Base-by-base conservation (phyloP, 139 green algal genomes). In the Helicosporidium sp. region DNA sequence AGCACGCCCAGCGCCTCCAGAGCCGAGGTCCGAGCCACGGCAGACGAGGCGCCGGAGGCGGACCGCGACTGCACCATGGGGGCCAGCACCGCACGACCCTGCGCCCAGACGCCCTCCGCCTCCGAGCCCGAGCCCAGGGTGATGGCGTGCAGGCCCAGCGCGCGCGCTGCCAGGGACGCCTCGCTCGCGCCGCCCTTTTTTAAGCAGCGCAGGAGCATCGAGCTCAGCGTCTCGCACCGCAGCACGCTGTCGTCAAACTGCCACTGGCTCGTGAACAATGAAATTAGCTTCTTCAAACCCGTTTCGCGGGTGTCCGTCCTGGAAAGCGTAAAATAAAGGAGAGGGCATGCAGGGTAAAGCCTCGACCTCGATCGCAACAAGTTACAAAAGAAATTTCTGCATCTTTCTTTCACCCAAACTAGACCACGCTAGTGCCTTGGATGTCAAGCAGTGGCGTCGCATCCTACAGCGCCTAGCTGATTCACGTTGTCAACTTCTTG, bases 1-100 rank as follows among this genome's bases (percentile, higher is more conserved):
- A 60, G 49, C 35, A 82, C 19, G 17, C 56, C 53, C 16, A 85
- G 65, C 26, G 55, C 46, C 15, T 85, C 74, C 6, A 61, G 36
- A 1, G 60, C 71, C 0, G 64, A 37, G 10, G 31, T 37, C 31
- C 10, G 31, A 10, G 31, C 31, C 10, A 37, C 13, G n/a, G n/a
- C n/a, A n/a, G n/a, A n/a, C n/a, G n/a, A n/a, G n/a, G n/a, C n/a
- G n/a, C n/a, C n/a, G n/a, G n/a, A n/a, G n/a, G n/a, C n/a, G n/a
- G n/a, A n/a, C n/a, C n/a, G 42, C 0, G 48, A 41, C 27, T 51
- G 54, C 1, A 57, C 44, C 1, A 62, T 33, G 3, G 57, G 63
- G 35, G 73, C 59, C 34, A 85, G 51, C 22, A 70, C 50, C 1
- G 64, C 42, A 28, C 46, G 42, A 5, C 71, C 56, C 23, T 61